Conservation (phyloP, 305 asterid genomes). For the Caryopteris hybrid region DNA sequence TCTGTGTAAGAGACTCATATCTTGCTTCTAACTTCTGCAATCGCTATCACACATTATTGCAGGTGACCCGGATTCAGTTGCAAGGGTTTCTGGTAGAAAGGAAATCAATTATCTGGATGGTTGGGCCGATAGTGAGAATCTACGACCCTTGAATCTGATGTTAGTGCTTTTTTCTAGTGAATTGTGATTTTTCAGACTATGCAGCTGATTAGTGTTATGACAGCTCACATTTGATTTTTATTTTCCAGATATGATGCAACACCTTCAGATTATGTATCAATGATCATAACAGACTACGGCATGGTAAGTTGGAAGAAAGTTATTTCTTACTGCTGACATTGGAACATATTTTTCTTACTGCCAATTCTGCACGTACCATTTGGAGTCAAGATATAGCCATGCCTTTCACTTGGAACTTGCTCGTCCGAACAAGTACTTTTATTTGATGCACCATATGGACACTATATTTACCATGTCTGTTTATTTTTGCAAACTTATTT, state of each 20-base stretch:
- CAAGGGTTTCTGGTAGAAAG: conserved; percentile 64
- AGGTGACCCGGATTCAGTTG: conserved; percentile 84
- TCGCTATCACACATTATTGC: conserved; percentile 17
- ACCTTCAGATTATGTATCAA: conserved; percentile 87
- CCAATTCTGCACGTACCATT: neutral
- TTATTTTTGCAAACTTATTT: neutral
- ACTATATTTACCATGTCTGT: neutral
- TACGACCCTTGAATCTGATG: conserved; percentile 80
- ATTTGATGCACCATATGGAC: neutral
- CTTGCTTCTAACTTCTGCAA: conserved; percentile 26
- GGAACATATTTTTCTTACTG: neutral
- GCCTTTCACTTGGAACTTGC: neutral
- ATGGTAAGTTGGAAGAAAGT: conserved; percentile 57
- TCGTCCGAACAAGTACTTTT: neutral
- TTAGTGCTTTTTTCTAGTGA: conserved; percentile 30
- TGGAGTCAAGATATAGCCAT: neutral
- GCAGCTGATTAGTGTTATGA: neutral
- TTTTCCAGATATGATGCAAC: conserved; percentile 87
- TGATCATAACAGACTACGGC: conserved; percentile 94
- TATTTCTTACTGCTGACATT: neutral
- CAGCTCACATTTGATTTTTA: conserved; percentile 20
- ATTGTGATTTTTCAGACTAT: neutral
- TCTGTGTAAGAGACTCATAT: neutral
- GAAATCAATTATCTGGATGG: conserved; percentile 65
- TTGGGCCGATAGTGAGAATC: conserved; percentile 66